A percentile compares a stretch with the other conserved stretches of the same genome.
Evolutionary conservation across 163 green algal species (phyloP).

Genomic region (Chlamydomonas reinhardtii): DNA sequence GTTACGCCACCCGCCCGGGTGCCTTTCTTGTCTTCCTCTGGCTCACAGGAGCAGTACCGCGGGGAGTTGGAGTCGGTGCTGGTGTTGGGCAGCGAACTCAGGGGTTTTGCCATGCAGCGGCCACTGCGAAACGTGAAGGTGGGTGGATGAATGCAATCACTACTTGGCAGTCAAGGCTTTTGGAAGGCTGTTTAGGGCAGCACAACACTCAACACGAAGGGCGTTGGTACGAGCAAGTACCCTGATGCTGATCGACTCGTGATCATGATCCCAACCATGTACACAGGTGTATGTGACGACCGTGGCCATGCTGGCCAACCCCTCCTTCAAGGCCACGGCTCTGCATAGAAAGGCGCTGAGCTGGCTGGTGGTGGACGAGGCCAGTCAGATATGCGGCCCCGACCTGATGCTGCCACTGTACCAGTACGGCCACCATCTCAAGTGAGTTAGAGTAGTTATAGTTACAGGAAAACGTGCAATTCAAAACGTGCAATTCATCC

Average conservation of each 20-base stretch:
- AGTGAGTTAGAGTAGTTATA: neutral
- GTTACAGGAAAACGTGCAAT: too few species aligned
- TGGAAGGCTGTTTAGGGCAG: too few species aligned
- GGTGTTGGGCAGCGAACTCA: conserved; percentile 12
- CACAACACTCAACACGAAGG: too few species aligned
- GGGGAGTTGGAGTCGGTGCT: conserved; percentile 19
- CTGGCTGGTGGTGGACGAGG: conserved; percentile 32
- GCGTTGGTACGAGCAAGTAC: too few species aligned
- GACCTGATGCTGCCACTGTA: conserved; percentile 41
- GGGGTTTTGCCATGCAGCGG: neutral
- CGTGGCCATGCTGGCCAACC: conserved; percentile 16
- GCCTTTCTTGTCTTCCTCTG: too few species aligned
- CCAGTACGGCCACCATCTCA: conserved; percentile 6
- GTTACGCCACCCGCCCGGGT: too few species aligned
- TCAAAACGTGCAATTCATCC: too few species aligned
- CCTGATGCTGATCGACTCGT: too few species aligned
- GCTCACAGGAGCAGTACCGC: conserved; percentile 15
- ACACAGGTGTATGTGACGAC: conserved; percentile 33
- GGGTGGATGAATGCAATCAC: too few species aligned
- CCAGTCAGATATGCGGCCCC: conserved; percentile 25
- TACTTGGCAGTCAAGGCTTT: too few species aligned
- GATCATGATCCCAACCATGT: too few species aligned
- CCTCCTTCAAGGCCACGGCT: neutral
- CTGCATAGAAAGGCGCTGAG: conserved; percentile 38
- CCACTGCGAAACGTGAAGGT: conserved; percentile 24